These are phyloP conservation scores for Dothidotthia symphoricarpi DNA, from an alignment of 2,329 filamentous ascomycete species.

Conservation along the genomic window DNA sequence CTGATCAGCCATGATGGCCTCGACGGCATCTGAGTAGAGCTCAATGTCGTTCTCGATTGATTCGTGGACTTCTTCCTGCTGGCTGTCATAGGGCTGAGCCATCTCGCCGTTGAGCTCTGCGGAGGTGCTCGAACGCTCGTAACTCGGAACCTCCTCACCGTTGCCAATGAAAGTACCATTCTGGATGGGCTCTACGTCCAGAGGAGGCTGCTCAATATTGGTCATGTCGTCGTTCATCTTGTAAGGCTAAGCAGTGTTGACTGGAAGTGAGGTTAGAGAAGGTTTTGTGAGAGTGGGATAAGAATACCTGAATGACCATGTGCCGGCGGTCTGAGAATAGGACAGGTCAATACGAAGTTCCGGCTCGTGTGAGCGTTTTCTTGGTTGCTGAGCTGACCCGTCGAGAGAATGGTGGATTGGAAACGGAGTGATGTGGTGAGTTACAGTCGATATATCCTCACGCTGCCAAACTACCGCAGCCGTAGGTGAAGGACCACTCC, in stretches of 20 bases:
- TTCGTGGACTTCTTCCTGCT: background rate
- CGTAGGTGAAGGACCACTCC: too few relatives aligned
- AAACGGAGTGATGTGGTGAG: too few relatives aligned
- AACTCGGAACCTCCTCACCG: background rate
- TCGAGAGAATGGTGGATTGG: too few relatives aligned
- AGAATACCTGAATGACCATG: too few relatives aligned
- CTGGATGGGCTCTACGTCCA: background rate
- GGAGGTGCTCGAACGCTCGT: background rate
- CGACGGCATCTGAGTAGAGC: too few relatives aligned
- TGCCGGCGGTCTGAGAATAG: too few relatives aligned
- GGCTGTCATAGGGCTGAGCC: background rate
- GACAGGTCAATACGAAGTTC: too few relatives aligned
- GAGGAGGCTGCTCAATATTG: constrained; percentile 1
- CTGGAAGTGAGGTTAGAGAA: background rate
- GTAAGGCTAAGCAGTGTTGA: constrained; percentile 3
- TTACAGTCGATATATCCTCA: too few relatives aligned
- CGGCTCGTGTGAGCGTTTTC: too few relatives aligned
- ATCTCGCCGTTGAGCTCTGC: background rate
- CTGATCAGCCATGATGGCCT: background rate
- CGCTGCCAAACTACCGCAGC: too few relatives aligned
- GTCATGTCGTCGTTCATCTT: constrained; percentile 1
- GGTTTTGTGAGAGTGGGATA: background rate
- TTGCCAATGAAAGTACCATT: background rate
- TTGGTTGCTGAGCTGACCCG: too few relatives aligned
- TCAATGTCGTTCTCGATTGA: constrained; percentile 3